These are phyloP conservation scores for Hypoxylon trugodes DNA, from an alignment of 495 filamentous ascomycete genomes.

Conservation along the genomic window DNA sequence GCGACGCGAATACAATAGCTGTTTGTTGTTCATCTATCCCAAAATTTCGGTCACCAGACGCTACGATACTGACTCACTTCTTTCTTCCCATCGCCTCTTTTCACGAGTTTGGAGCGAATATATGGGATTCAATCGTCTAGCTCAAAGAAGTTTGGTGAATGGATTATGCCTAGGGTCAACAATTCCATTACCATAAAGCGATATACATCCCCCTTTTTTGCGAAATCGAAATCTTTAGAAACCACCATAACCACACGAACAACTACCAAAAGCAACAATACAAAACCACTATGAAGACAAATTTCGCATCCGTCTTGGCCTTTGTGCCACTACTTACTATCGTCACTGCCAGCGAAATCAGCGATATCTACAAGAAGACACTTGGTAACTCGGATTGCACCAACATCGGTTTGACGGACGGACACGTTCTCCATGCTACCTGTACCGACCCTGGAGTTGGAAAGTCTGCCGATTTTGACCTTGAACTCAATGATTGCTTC, in stretches of 20 bases:
- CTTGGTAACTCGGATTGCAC: conserved; percentile 24
- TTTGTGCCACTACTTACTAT: conserved; percentile 22
- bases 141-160: not conserved
- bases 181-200: conserved; percentile 22
- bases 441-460: conserved; percentile 6
- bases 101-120: conserved; percentile 4
- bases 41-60: not conserved
- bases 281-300: conserved; percentile 23
- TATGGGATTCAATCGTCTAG: not conserved
- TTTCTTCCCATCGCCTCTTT: not conserved
- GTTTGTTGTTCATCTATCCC: not conserved
- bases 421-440: conserved; percentile 19
- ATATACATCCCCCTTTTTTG: not conserved
- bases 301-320: conserved; percentile 20
- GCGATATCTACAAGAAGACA: conserved; percentile 24
- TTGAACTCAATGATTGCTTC: conserved; percentile 32
- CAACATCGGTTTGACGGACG: conserved; percentile 19
- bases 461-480: not conserved
- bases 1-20: too few species aligned
- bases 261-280: conserved; percentile 5
- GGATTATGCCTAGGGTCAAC: not conserved
- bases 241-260: not conserved
- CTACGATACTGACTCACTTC: not conserved
- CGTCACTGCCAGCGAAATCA: conserved; percentile 17
- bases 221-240: not conserved